These are phyloP conservation scores for Candida berthetii DNA, from an alignment of 805 yeast species.

Conservation along the genomic window DNA sequence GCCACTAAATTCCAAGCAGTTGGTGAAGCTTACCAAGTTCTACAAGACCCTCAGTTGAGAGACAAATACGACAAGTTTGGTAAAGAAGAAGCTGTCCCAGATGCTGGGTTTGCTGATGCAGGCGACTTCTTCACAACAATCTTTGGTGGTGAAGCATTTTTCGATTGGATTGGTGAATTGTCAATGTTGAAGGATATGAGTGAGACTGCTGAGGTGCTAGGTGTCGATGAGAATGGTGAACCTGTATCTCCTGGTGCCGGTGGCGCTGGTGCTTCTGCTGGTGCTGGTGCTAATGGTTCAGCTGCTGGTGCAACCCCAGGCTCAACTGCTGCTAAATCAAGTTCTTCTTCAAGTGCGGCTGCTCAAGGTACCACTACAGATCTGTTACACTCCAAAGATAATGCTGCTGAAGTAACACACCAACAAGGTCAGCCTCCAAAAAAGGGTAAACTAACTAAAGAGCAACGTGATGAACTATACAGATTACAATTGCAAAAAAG, in stretches of 20 bases:
- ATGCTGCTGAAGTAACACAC: slow-evolving; percentile 20
- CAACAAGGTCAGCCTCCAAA: slow-evolving; percentile 11
- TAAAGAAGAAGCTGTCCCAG: slow-evolving; percentile 65
- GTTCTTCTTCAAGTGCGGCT: slow-evolving; percentile 1
- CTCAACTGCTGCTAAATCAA: slow-evolving; percentile 3
- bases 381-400: slow-evolving; percentile 24
- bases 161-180: slow-evolving; percentile 75
- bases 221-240: slow-evolving; percentile 20
- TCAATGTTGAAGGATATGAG: slow-evolving; percentile 59
- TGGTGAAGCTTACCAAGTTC: slow-evolving; percentile 67
- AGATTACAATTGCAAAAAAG: slow-evolving; percentile 50
- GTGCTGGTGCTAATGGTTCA: background rate
- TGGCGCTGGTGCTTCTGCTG: slow-evolving; percentile 16
- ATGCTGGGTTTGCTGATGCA: slow-evolving; percentile 78
- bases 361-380: slow-evolving; percentile 5
- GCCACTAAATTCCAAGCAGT: slow-evolving; percentile 78
- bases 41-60: slow-evolving; percentile 68
- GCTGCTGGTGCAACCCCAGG: background rate
- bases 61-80: slow-evolving; percentile 81
- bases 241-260: slow-evolving; percentile 22
- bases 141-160: slow-evolving; percentile 79
- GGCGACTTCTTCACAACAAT: slow-evolving; percentile 76
- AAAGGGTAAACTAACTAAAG: slow-evolving; percentile 18
- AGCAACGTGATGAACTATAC: slow-evolving; percentile 43
- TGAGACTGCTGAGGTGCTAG: slow-evolving; percentile 47